Percentiles rank a stretch among this genome's conserved stretches.
These are phyloP conservation scores for Fusarium ambrosium DNA, from an alignment of 2,329 filamentous ascomycete genomes.

Conservation along the genomic window DNA sequence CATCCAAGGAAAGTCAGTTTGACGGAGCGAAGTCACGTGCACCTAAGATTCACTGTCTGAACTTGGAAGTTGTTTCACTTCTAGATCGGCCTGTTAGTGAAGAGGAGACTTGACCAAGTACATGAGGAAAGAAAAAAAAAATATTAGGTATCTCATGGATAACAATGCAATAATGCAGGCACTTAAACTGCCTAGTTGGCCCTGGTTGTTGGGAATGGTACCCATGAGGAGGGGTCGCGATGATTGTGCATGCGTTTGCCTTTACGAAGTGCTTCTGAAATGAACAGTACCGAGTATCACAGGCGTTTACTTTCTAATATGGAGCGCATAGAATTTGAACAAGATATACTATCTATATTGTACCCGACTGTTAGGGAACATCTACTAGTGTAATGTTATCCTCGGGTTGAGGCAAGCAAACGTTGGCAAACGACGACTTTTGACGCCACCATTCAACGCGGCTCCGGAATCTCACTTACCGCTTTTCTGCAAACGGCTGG, in stretches of 20 bases:
- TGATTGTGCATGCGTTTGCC: neutral
- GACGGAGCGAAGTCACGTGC: constrained; percentile 38
- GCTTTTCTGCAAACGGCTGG: neutral
- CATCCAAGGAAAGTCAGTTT: constrained; percentile 9
- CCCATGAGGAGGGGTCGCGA: neutral
- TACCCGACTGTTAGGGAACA: neutral
- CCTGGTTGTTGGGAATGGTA: neutral
- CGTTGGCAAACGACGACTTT: neutral
- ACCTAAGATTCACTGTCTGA: neutral
- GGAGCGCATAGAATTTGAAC: neutral
- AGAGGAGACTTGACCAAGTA: neutral
- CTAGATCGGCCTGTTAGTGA: neutral
- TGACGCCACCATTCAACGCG: neutral
- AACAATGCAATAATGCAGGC: no score
- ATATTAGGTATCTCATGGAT: neutral
- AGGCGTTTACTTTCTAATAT: neutral
- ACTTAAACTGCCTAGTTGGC: neutral
- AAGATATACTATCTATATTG: neutral
- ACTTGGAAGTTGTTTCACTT: constrained; percentile 6
- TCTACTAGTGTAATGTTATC: no score
- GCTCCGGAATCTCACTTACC: constrained; percentile 4
- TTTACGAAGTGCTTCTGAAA: neutral
- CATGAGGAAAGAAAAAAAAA: neutral
- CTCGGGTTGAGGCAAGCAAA: neutral
- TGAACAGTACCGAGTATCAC: neutral